Percentiles rank a stretch among this genome's conserved stretches.
Conservation (phyloP, 768 basidiomycete genomes). For the Kwoniella shandongensis region DNA sequence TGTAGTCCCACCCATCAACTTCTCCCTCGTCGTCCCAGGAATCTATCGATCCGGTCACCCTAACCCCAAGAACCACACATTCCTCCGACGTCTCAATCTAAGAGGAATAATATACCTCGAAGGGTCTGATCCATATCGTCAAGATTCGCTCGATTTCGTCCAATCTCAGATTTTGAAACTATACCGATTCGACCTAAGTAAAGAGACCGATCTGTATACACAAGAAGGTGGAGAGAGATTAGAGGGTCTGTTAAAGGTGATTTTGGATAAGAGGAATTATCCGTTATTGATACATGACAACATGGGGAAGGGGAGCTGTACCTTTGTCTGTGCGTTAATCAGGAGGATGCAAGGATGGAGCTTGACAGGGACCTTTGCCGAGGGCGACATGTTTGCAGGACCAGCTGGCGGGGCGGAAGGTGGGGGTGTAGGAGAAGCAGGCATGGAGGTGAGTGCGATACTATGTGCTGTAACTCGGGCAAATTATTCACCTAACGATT, state of each 20-base stretch:
- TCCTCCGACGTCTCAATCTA: constrained; percentile 42
- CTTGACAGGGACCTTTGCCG: constrained; percentile 34
- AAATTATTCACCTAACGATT: no score
- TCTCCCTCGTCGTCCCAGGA: constrained; percentile 41
- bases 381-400: constrained; percentile 47
- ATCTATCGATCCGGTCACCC: constrained; percentile 52
- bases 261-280: constrained; percentile 42
- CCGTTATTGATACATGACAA: constrained; percentile 49
- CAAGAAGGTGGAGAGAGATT: constrained; percentile 19
- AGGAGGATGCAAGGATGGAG: constrained; percentile 36
- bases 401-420: constrained; percentile 48
- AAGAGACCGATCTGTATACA: constrained; percentile 31
- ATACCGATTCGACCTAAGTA: constrained; percentile 36
- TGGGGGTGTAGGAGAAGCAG: constrained; percentile 43
- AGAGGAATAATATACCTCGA: constrained; percentile 51
- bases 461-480: neutral
- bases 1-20: constrained; percentile 51
- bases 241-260: constrained; percentile 21
- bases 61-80: constrained; percentile 48
- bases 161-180: constrained; percentile 18
- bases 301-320: constrained; percentile 41
- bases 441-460: constrained; percentile 35
- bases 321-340: constrained; percentile 29
- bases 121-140: constrained; percentile 31
- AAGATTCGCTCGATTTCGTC: constrained; percentile 41